phyloP scores from a whole-genome alignment of 169 alveolate genomes.

The Cryptosporidium felis region DNA sequence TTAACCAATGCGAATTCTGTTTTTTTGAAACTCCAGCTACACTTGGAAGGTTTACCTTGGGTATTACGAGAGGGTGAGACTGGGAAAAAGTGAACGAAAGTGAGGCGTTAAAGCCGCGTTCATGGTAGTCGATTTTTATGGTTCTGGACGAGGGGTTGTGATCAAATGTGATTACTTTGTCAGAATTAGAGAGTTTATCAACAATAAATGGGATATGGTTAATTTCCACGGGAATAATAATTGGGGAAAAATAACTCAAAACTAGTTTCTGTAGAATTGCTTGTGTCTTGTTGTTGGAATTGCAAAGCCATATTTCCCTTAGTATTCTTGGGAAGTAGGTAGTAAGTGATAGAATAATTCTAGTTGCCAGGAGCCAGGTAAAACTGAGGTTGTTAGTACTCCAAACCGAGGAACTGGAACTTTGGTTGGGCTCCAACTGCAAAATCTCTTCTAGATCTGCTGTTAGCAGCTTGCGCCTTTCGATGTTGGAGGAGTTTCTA shows the following conservation, averaged over 20 bases:
- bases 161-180: slow-evolving; percentile 1
- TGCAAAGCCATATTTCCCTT: slow-evolving; percentile 51
- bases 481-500: slow-evolving; percentile 28
- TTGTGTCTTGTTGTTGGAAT: slow-evolving; percentile 15
- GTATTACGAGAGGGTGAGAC: slow-evolving; percentile 41
- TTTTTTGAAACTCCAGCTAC: slow-evolving; percentile 47
- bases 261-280: slow-evolving; percentile 27
- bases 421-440: not conserved
- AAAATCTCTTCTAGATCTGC: slow-evolving; percentile 24
- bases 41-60: slow-evolving; percentile 34
- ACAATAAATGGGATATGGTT: slow-evolving; percentile 13
- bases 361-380: slow-evolving; percentile 48
- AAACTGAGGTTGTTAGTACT: slow-evolving; percentile 3
- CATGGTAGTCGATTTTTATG: slow-evolving; percentile 22
- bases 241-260: slow-evolving; percentile 26
- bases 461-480: slow-evolving; percentile 19
- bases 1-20: slow-evolving; percentile 43
- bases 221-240: slow-evolving; percentile 12
- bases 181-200: slow-evolving; percentile 14
- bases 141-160: slow-evolving; percentile 37
- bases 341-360: slow-evolving; percentile 33
- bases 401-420: slow-evolving; percentile 1
- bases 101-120: slow-evolving; percentile 41
- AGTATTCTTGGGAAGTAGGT: slow-evolving; percentile 53
- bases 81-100: slow-evolving; percentile 39